Conservation (phyloP, 441 rosid species). For the Gossypium laxum region DNA sequence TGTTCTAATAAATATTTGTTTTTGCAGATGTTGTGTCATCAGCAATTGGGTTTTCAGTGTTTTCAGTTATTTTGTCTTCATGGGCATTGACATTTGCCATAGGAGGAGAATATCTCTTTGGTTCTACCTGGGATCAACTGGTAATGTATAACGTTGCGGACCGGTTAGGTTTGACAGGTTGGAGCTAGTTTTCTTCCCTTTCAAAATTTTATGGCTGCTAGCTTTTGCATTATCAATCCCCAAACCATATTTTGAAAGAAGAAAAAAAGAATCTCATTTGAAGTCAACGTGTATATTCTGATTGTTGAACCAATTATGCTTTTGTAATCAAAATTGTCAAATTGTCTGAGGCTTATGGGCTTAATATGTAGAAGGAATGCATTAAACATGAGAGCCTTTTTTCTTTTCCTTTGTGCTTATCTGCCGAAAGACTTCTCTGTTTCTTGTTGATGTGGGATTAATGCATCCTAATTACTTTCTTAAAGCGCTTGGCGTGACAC, state of each 20-base stretch:
- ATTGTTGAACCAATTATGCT: not conserved
- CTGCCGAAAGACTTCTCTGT: no score
- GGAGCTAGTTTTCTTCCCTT: slow-evolving; percentile 34
- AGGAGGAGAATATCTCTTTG: slow-evolving; percentile 71
- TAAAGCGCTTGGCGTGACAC: no score
- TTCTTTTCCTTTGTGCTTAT: no score
- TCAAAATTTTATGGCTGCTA: not conserved
- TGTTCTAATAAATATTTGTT: not conserved
- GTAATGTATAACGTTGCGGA: slow-evolving; percentile 88
- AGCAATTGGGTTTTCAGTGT: slow-evolving; percentile 57
- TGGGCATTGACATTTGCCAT: slow-evolving; percentile 81
- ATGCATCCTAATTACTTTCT: no score
- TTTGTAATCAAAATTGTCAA: not conserved
- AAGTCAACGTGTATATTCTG: not conserved
- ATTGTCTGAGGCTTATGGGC: not conserved
- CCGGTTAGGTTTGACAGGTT: slow-evolving; percentile 67
- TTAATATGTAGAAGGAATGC: not conserved
- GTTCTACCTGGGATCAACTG: slow-evolving; percentile 69
- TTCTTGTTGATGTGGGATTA: no score
- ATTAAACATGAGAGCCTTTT: not conserved
- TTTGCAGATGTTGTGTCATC: slow-evolving; percentile 63
- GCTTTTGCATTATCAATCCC: not conserved
- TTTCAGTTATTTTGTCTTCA: slow-evolving; percentile 42
- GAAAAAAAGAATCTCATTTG: not conserved
- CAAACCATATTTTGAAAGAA: not conserved